Conservation (phyloP, 306 rosid species). For the Castanospermum australe region DNA sequence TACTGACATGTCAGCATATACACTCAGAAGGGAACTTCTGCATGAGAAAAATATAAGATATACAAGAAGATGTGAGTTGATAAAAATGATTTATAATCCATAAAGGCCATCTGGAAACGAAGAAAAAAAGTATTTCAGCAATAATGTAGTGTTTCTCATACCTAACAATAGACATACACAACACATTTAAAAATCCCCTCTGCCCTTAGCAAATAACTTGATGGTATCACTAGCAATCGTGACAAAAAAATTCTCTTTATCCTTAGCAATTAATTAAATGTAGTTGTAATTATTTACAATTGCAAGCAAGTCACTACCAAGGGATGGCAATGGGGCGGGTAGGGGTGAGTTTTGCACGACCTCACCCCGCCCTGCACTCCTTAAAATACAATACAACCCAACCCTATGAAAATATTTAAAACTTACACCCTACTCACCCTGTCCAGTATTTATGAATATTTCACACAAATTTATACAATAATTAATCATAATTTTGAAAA, state of each 20-base stretch:
- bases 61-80: constrained; percentile 15
- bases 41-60: constrained; percentile 33
- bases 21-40: constrained; percentile 97
- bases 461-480: too few relatives aligned
- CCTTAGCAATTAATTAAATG: background rate
- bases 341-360: too few relatives aligned
- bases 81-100: constrained; percentile 14
- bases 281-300: background rate
- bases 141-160: background rate
- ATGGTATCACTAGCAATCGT: background rate
- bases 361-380: too few relatives aligned
- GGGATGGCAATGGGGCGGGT: too few relatives aligned
- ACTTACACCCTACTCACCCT: too few relatives aligned
- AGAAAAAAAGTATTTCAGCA: background rate
- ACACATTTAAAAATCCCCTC: background rate
- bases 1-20: constrained; percentile 95
- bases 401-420: too few relatives aligned
- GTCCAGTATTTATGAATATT: too few relatives aligned
- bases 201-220: background rate
- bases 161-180: background rate
- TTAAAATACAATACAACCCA: too few relatives aligned
- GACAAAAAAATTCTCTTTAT: background rate
- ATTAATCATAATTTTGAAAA: too few relatives aligned
- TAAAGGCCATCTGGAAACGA: background rate
- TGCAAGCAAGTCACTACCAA: too few relatives aligned